Base-by-base conservation (phyloP, 2,329 filamentous ascomycete species). In the Phaeophleospora eucalypticola region DNA sequence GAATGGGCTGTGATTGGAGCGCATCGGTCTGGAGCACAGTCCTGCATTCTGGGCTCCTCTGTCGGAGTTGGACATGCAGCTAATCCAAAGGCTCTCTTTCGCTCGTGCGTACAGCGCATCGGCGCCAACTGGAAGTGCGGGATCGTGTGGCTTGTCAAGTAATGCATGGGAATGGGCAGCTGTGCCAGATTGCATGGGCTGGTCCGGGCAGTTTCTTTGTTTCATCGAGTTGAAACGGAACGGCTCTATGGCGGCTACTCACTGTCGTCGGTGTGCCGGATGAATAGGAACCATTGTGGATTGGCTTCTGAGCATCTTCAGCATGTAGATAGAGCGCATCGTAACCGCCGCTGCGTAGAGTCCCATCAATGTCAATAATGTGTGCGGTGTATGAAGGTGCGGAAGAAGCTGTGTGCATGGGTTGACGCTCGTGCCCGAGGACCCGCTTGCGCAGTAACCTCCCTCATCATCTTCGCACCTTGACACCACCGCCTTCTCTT, bases 141-240 rank as follows among this genome's bases (percentile, higher is more conserved):
- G 24, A 29, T 29, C 24, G 24, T 29, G 12, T 51, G 48, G 43
- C 44, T 41, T 33, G 38, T 51, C 24, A 29, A 29, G 24, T 29
- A 29, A 29, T 29, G 24, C 24, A 12, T 41, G 36, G 40, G 41
- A 34, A 46, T 44, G 44, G 24, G 24, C 24, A 29, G 12, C 24
- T 29, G 24, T 29, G 24, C 24, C 24, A 29, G 24, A 29, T 29
- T 48, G 45, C 41, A 7, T 37, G 39, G 36, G 43, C n/a, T n/a
- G n/a, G 41, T 43, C 41, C 41, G 33, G 38, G 33, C 37, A 41
- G 42, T 40, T 41, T 51, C 51, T 53, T 53, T 53, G 51, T 53
- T 43, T 49, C 38, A 45, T 29, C 24, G 7, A 7, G 24, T 29
- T 29, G 24, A 29, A 29, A 6, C 24, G 24, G 24, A 43, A 32